Conservation (phyloP, 176 grass and related monocot species). For the Eragrostis curvula region DNA sequence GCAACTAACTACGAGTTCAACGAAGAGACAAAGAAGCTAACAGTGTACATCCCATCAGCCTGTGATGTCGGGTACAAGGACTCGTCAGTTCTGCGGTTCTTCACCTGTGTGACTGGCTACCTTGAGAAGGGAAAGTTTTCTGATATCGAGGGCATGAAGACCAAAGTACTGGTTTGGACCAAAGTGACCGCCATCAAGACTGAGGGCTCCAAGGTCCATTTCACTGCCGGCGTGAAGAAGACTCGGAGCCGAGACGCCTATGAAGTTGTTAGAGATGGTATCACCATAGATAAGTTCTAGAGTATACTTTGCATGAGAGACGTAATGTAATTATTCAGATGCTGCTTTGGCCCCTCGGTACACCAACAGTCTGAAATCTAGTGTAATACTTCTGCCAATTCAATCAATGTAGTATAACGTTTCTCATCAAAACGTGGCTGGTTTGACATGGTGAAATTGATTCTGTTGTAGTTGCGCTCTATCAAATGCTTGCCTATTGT, state of each 20-base stretch:
- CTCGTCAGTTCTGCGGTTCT: conserved; percentile 86
- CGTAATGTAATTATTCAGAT: conserved; percentile 41
- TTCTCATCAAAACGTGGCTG: not conserved
- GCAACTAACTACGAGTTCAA: conserved; percentile 95
- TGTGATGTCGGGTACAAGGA: conserved; percentile 97
- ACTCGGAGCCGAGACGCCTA: conserved; percentile 75
- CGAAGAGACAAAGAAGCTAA: conserved; percentile 81
- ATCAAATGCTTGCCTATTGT: not conserved
- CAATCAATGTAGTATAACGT: not conserved
- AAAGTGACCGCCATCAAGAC: conserved; percentile 74
- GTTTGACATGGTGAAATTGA: not conserved
- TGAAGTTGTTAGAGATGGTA: conserved; percentile 82
- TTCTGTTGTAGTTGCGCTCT: not conserved
- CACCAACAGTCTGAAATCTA: not conserved
- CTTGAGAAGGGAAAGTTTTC: conserved; percentile 88
- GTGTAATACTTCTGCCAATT: conserved; percentile 6
- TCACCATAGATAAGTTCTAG: conserved; percentile 91
- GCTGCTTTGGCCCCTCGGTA: not conserved
- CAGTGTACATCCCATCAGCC: conserved; percentile 69
- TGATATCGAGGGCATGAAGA: conserved; percentile 90
- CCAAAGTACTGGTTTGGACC: conserved; percentile 84
- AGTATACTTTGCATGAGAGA: conserved; percentile 21
- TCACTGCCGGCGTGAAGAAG: conserved; percentile 76
- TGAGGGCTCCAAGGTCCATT: conserved; percentile 86
- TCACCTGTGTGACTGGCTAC: conserved; percentile 81